Evolutionary conservation across 2,329 filamentous ascomycete species (phyloP).

Genomic region (Chrysoporthe puriensis): DNA sequence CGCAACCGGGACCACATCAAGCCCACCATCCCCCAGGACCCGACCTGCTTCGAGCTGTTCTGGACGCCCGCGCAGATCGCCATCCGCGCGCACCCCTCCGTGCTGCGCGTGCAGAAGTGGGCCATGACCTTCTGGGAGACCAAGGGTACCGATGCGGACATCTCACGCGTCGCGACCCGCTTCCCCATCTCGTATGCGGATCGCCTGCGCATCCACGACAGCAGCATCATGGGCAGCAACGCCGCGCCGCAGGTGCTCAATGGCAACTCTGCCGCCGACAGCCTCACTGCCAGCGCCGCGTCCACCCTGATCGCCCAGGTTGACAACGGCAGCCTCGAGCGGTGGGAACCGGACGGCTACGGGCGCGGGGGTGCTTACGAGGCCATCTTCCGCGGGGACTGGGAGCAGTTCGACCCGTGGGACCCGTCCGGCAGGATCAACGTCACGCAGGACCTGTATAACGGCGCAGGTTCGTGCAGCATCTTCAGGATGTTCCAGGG

Average conservation of each 20-base stretch:
- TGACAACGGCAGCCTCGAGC: slow-evolving; percentile 71
- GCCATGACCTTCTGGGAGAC: slow-evolving; percentile 69
- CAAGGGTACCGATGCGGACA: slow-evolving; percentile 48
- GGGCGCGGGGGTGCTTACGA: slow-evolving; percentile 60
- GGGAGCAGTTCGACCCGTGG: slow-evolving; percentile 62
- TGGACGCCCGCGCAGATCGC: slow-evolving; percentile 73
- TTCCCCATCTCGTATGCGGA: slow-evolving; percentile 72
- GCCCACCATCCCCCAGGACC: slow-evolving; percentile 63
- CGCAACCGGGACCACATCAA: slow-evolving; percentile 50
- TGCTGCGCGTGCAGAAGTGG: slow-evolving; percentile 67
- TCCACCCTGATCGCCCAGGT: slow-evolving; percentile 66
- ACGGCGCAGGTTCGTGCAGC: slow-evolving; percentile 59
- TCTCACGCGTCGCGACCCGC: slow-evolving; percentile 55
- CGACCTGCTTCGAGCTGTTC: slow-evolving; percentile 74
- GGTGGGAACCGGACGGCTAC: slow-evolving; percentile 73
- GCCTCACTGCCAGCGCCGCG: slow-evolving; percentile 40
- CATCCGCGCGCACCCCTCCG: slow-evolving; percentile 67
- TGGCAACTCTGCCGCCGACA: slow-evolving; percentile 36
- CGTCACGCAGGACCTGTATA: slow-evolving; percentile 60
- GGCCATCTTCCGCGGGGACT: slow-evolving; percentile 55
- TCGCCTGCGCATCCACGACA: slow-evolving; percentile 67
- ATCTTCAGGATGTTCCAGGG: slow-evolving; percentile 65
- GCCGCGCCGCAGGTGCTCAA: slow-evolving; percentile 37
- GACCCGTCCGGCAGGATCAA: slow-evolving; percentile 56
- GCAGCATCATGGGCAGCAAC: slow-evolving; percentile 40